Evolutionary conservation across 495 filamentous ascomycete genomes (phyloP), one percentile per base, ranked within the genome.

Genomic region (Hypoxylon fuscum): DNA sequence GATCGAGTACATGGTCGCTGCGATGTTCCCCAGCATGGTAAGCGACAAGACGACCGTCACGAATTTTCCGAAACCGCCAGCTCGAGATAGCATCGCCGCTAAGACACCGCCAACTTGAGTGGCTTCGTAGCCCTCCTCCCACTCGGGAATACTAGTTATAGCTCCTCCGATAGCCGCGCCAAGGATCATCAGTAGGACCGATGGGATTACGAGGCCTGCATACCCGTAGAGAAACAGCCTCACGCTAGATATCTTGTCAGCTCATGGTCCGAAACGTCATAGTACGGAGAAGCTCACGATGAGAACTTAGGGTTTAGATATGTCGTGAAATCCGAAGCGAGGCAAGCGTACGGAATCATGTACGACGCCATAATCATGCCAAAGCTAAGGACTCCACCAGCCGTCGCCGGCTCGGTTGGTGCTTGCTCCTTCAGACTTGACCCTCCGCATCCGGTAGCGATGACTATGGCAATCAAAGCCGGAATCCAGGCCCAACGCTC

Each of bases 401-500:
- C 59, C 0, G 72, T 65, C 7, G 74, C 52, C 6, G 73, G 66
- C 10, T 60, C 55, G 9, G 60, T 62, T 5, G 72, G 62, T 27
- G 63, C 68, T 51, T 79, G 76, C 46, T 72, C 17, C 5, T 32
- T 18, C 14, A 80, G 72, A 32, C 64, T 57, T 3, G 66, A 68
- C 11, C 76, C 77, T 34, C 76, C 73, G 41, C 69, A 69, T 29
- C 78, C 80, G 2, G 76, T 73, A 11, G 79, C 61, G 5, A 85
- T 76, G 45, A 77, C 65, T 32, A 86, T 76, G 10, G 83, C 78
- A 20, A 86, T 76, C 23, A 84, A 55, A 17, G 77, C 78, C 9
- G 79, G 74, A 64, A 84, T 80, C 85, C 85, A 88, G 12, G 85
- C 83, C 50, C 79, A 88, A 38, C 83, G 79, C 74, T 88, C 85